A percentile compares a stretch with the other conserved stretches of the same genome.
These are phyloP conservation scores for Nannochloropsis granulata DNA, from an alignment of 108 stramenopile genomes.

Conservation along the genomic window DNA sequence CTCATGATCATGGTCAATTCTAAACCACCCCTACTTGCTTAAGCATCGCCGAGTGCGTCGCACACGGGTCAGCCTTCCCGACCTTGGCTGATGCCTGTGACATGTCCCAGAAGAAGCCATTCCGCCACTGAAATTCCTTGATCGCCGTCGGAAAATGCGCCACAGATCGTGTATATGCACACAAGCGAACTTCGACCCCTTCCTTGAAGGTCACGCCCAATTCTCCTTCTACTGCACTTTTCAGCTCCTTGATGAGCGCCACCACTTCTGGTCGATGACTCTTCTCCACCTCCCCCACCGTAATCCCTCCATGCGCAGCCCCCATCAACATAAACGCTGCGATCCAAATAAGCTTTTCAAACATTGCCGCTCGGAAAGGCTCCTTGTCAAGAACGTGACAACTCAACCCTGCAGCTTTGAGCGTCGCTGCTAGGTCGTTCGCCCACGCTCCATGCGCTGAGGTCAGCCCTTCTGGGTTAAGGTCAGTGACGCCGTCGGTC, in stretches of 20 bases:
- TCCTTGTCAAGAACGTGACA: constrained; percentile 47
- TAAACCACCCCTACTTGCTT: neutral
- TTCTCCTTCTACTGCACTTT: constrained; percentile 31
- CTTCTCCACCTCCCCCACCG: constrained; percentile 54
- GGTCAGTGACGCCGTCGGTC: constrained; percentile 67
- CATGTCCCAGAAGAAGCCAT: constrained; percentile 32
- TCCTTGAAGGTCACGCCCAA: neutral
- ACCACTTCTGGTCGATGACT: constrained; percentile 41
- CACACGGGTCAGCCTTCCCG: constrained; percentile 16
- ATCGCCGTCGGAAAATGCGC: constrained; percentile 72
- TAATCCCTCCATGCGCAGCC: constrained; percentile 51
- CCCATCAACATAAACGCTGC: constrained; percentile 76
- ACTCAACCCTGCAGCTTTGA: constrained; percentile 49
- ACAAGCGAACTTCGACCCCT: constrained; percentile 46
- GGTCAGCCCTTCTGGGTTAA: constrained; percentile 79
- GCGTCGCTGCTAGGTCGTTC: constrained; percentile 54
- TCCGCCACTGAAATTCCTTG: constrained; percentile 89
- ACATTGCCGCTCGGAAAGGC: constrained; percentile 43
- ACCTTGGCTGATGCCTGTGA: neutral
- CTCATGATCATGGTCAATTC: neutral
- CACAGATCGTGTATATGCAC: constrained; percentile 68
- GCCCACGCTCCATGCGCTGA: constrained; percentile 66
- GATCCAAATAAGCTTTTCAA: constrained; percentile 88
- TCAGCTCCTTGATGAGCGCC: constrained; percentile 48
- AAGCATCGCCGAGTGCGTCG: constrained; percentile 24